These are phyloP conservation scores for Lentinus brumalis DNA, from an alignment of 768 basidiomycete genomes.

Conservation along the genomic window DNA sequence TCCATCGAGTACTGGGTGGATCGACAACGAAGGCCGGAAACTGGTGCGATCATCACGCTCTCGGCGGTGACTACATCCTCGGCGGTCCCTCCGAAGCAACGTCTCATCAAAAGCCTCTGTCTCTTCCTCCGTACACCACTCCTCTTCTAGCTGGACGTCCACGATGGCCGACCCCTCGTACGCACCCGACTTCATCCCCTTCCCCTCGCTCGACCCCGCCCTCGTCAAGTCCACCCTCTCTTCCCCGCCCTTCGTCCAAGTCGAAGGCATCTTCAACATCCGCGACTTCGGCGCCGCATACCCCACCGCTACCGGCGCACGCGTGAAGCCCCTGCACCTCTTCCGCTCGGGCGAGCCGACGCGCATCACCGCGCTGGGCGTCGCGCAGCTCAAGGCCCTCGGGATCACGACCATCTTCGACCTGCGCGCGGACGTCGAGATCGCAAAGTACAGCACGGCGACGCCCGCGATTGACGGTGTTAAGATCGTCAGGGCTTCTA, in stretches of 20 bases:
- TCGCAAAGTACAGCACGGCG: constrained; percentile 34
- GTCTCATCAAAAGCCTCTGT: too few relatives aligned
- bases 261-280: constrained; percentile 44
- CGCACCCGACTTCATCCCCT: too few relatives aligned
- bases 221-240: background rate
- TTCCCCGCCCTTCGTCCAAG: constrained; percentile 38
- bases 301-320: constrained; percentile 3
- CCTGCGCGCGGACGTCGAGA: constrained; percentile 40
- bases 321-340: constrained; percentile 34
- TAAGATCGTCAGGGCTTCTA: constrained; percentile 30
- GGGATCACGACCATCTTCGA: constrained; percentile 43
- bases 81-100: too few relatives aligned
- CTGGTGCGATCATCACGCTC: too few relatives aligned
- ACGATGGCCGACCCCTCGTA: too few relatives aligned
- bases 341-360: constrained; percentile 45
- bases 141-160: too few relatives aligned
- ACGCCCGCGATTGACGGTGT: constrained; percentile 34
- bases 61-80: too few relatives aligned
- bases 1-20: too few relatives aligned
- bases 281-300: constrained; percentile 36
- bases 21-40: too few relatives aligned
- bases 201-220: background rate
- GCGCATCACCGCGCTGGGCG: constrained; percentile 38
- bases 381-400: constrained; percentile 35
- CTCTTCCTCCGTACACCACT: too few relatives aligned